Conservation (phyloP, 805 yeast species). For the Yamadazyma olivae region DNA sequence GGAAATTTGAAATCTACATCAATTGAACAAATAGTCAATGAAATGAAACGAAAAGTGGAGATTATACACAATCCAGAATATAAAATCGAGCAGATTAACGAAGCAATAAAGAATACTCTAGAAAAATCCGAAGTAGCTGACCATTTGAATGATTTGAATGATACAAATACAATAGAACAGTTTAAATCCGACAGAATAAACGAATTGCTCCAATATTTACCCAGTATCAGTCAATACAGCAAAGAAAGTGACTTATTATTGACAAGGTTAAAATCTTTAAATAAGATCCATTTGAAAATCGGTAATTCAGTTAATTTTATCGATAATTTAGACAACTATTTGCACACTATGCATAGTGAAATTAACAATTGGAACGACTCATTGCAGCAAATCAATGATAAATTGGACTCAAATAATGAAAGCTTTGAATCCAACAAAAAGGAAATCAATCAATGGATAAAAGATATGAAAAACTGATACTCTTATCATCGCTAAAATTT, state of each 20-base stretch:
- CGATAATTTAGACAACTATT: conserved; percentile 23
- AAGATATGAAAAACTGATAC: neutral
- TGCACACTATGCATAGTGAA: conserved; percentile 24
- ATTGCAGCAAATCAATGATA: conserved; percentile 18
- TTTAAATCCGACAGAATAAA: conserved; percentile 18
- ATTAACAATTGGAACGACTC: conserved; percentile 28
- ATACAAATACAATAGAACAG: neutral
- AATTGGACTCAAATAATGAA: conserved; percentile 20
- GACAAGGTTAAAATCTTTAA: conserved; percentile 27
- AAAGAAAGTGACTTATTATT: conserved; percentile 23
- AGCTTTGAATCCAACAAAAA: conserved; percentile 22
- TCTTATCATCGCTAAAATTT: neutral
- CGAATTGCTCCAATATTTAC: conserved; percentile 22
- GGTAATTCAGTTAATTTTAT: conserved; percentile 25
- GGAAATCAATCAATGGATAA: conserved; percentile 15
- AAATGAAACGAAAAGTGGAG: conserved; percentile 29
- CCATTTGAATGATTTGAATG: neutral
- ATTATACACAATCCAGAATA: conserved; percentile 35
- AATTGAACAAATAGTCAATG: conserved; percentile 25
- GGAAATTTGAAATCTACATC: conserved; percentile 11
- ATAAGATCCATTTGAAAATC: conserved; percentile 29
- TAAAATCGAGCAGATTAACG: conserved; percentile 21
- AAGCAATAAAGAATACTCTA: conserved; percentile 20
- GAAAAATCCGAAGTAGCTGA: conserved; percentile 23
- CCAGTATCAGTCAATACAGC: conserved; percentile 21